Conservation (phyloP, 1,284 basidiomycete genomes). For the Ganoderma meredithae region DNA sequence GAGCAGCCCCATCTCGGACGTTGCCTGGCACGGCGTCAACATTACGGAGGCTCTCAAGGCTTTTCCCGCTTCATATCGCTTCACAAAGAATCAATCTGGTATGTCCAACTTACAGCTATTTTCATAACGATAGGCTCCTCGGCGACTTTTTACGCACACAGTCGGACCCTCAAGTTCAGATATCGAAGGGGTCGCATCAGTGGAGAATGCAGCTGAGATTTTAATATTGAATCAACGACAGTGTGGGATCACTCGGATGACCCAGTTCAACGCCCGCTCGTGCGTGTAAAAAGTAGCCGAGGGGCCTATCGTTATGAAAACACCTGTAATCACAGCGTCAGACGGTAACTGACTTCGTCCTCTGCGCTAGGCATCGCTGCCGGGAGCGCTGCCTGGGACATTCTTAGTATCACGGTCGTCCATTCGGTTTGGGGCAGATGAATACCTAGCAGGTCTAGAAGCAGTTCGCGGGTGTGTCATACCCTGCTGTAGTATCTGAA, state of each 20-base stretch:
- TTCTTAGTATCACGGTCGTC: conserved; percentile 64
- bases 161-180: no score
- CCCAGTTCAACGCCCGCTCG: no score
- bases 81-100: conserved; percentile 63
- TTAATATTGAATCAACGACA: no score
- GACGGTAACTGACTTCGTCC: neutral
- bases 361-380: conserved; percentile 47
- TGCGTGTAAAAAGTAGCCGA: no score
- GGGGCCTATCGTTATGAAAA: no score
- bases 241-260: no score
- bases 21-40: conserved; percentile 61
- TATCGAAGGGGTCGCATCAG: no score
- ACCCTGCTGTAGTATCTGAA: neutral
- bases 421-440: conserved; percentile 63
- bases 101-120: conserved; percentile 7
- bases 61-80: conserved; percentile 59
- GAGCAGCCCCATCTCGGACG: conserved; percentile 38
- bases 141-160: no score
- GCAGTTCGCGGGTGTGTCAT: neutral
- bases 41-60: conserved; percentile 65
- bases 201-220: no score
- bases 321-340: conserved; percentile 34
- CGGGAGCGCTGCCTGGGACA: conserved; percentile 59
- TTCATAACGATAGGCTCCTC: neutral
- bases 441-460: neutral